These are phyloP conservation scores for Kwoniella newhampshirensis DNA, from an alignment of 768 basidiomycete species.

Conservation along the genomic window DNA sequence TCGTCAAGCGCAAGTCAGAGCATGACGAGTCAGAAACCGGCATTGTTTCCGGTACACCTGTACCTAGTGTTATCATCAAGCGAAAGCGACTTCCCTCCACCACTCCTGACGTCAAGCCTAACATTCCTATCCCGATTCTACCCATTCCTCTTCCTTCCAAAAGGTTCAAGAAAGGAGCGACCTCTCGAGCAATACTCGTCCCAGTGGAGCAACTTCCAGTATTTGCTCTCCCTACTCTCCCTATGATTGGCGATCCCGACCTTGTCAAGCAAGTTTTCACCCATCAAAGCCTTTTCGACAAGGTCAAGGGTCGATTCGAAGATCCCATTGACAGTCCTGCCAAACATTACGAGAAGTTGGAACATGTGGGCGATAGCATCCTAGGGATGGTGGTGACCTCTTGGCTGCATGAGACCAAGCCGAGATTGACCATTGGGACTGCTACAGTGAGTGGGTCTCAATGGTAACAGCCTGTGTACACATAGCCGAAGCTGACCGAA, in stretches of 20 bases:
- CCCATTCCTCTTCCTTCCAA: conserved; percentile 43
- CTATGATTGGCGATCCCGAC: conserved; percentile 29
- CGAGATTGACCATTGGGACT: conserved; percentile 41
- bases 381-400: conserved; percentile 48
- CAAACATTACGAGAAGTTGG: conserved; percentile 48
- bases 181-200: conserved; percentile 34
- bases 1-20: neutral
- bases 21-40: neutral
- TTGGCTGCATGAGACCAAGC: conserved; percentile 46
- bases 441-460: conserved; percentile 31
- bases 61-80: neutral
- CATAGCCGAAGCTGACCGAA: neutral
- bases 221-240: conserved; percentile 45
- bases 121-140: conserved; percentile 22
- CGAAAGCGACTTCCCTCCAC: neutral
- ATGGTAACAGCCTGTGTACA: neutral
- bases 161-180: conserved; percentile 34
- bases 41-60: neutral
- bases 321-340: conserved; percentile 33
- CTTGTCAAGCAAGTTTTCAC: conserved; percentile 42
- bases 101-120: conserved; percentile 6
- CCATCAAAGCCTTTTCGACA: conserved; percentile 36
- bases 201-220: conserved; percentile 46
- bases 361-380: conserved; percentile 49
- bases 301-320: conserved; percentile 35